These are phyloP conservation scores for Wallacemonas sp. DNA, from an alignment of 208 protist species.

Conservation along the genomic window DNA sequence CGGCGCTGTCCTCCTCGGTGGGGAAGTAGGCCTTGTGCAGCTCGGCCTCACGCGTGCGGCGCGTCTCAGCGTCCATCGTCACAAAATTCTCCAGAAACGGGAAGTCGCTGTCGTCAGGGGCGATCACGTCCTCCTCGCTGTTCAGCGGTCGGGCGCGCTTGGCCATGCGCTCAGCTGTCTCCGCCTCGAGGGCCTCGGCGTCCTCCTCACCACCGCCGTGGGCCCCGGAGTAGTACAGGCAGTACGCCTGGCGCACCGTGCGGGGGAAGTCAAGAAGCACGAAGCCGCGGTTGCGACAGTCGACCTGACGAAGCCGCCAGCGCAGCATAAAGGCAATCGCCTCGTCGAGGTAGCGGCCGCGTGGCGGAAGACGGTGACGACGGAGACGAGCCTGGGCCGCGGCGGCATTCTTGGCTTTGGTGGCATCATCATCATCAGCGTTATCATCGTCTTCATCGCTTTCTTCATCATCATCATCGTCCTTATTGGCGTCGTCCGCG, in stretches of 20 bases:
- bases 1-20: constrained; percentile 7
- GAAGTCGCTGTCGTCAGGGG: constrained; percentile 62
- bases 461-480: constrained; percentile 25
- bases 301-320: constrained; percentile 79
- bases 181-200: constrained; percentile 29
- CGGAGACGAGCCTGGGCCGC: no score
- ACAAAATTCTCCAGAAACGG: constrained; percentile 43
- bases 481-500: constrained; percentile 18
- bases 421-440: not conserved
- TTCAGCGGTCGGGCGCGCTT: constrained; percentile 20
- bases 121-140: constrained; percentile 29
- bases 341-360: constrained; percentile 63
- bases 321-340: constrained; percentile 80
- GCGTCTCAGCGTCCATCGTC: constrained; percentile 48
- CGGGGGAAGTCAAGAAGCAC: constrained; percentile 87
- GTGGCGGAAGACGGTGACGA: constrained; percentile 12
- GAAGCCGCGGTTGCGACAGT: constrained; percentile 91
- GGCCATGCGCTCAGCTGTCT: constrained; percentile 11
- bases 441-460: constrained; percentile 21
- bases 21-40: constrained; percentile 19
- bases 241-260: constrained; percentile 78
- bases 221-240: constrained; percentile 79
- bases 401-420: not conserved
- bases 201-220: constrained; percentile 28
- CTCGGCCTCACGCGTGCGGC: constrained; percentile 30